Evolutionary conservation across 108 stramenopile genomes (phyloP), one percentile per base, ranked within the genome.

Genomic region (Nannochloropsis salina): DNA sequence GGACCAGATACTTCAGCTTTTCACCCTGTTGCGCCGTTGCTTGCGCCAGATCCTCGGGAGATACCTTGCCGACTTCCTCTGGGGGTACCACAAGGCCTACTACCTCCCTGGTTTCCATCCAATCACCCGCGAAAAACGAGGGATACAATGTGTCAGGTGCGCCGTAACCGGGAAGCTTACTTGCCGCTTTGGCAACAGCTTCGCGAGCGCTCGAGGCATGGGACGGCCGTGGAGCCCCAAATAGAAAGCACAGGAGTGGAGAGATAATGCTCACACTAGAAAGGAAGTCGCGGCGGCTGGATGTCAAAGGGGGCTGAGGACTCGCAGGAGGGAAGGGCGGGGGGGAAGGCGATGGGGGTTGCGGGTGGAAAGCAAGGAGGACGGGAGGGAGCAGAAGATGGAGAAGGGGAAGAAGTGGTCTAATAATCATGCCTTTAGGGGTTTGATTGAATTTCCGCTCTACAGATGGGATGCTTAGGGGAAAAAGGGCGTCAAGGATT

Each of bases 61-160:
- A 15, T 15, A 74, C 61, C n/a, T 74, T 74, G 61, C 61, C 61
- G 15, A n/a, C 61, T 74, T 74, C 61, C n/a, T 74, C 61, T n/a
- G 61, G 61, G 61, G 61, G 61, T 4, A 74, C 47, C 10, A 6
- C n/a, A n/a, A 6, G n/a, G 61, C 61, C 61, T 15, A 74, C 61
- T 8, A 74, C 61, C n/a, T 74, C 61, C 61, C 61, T 74, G 15
- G 61, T 74, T n/a, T 2, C n/a, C n/a, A n/a, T 74, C 61, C 61
- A 74, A 15, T 74, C 61, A n/a, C 61, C 61, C 15, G 61, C 61
- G 8, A 74, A 74, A 74, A 74, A 74, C 3, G 61, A 74, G 61
- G 61, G 61, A 6, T 74, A 74, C 61, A 74, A 74, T 74, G 8
- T 74, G n/a, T 74, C 61, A 74, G 61, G 61, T n/a, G 61, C 61